Evolutionary conservation across 176 grass and related monocot genomes (phyloP).

Genomic region (Triticum timopheevii): DNA sequence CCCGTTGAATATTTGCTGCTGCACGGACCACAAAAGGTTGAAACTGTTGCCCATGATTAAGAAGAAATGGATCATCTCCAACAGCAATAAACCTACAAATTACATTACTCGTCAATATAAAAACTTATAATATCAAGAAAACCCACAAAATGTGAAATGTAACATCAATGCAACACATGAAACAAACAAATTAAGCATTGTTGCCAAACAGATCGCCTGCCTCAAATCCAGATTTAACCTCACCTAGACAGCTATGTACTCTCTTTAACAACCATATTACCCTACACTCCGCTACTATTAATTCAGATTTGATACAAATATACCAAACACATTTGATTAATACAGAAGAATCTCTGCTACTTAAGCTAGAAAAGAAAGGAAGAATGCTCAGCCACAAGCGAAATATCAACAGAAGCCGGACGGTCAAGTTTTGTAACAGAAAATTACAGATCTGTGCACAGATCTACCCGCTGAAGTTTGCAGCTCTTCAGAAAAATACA

Average conservation of each 20-base stretch:
- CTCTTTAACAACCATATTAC: not conserved
- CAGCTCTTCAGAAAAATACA: not conserved
- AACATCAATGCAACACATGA: not conserved
- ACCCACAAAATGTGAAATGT: not conserved
- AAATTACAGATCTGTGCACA: not conserved
- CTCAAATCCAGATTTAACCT: not conserved
- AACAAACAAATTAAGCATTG: not conserved
- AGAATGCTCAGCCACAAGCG: not conserved
- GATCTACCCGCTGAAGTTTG: not conserved
- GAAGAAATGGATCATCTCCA: slow-evolving; percentile 85
- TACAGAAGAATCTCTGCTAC: not conserved
- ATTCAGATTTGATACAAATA: not conserved
- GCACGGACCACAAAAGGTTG: slow-evolving; percentile 70
- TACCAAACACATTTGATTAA: not conserved
- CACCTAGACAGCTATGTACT: not conserved
- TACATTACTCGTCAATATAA: slow-evolving; percentile 18
- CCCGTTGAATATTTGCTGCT: slow-evolving; percentile 69
- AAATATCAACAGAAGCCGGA: not conserved
- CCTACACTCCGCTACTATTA: not conserved
- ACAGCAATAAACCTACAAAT: slow-evolving; percentile 74
- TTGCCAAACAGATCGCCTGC: not conserved
- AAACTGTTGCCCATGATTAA: slow-evolving; percentile 57
- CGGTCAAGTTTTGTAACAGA: not conserved
- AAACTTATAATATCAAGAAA: not conserved
- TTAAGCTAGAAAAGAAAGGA: not conserved